A percentile compares a stretch with the other conserved stretches of the same genome.
These are phyloP conservation scores for Vicia sativa DNA, from an alignment of 306 rosid genomes.

Conservation along the genomic window DNA sequence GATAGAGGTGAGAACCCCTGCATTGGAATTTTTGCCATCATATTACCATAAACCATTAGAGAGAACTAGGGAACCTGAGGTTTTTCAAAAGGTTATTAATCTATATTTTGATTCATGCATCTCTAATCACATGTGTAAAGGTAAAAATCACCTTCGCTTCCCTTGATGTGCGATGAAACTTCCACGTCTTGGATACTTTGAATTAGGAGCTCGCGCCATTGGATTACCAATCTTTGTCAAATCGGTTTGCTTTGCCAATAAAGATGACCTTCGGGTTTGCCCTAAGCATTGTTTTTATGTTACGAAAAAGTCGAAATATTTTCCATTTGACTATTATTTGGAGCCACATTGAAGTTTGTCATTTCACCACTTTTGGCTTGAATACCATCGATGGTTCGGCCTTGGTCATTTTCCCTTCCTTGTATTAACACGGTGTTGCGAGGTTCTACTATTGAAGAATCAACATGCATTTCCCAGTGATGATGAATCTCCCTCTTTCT, in stretches of 20 bases:
- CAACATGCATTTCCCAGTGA: conserved; percentile 66
- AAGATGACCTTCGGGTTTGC: conserved; percentile 62
- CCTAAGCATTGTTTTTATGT: conserved; percentile 55
- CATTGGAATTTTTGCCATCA: conserved; percentile 39
- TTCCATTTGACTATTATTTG: conserved; percentile 55
- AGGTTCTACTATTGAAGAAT: conserved; percentile 68
- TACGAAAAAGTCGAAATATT: conserved; percentile 50
- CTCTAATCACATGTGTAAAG: conserved; percentile 42
- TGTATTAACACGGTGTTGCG: conserved; percentile 60
- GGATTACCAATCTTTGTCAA: conserved; percentile 52
- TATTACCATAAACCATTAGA: conserved; percentile 48
- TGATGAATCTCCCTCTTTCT: conserved; percentile 83
- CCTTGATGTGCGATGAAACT: conserved; percentile 56
- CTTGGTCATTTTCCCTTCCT: conserved; percentile 85
- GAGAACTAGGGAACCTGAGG: conserved; percentile 54
- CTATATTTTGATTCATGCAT: conserved; percentile 52
- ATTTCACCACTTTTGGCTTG: conserved; percentile 66
- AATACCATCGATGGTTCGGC: conserved; percentile 67
- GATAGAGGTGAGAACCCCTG: conserved; percentile 48
- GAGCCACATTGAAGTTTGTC: conserved; percentile 51
- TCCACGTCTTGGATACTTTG: conserved; percentile 54
- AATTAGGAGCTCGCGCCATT: conserved; percentile 47
- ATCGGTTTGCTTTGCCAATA: conserved; percentile 52
- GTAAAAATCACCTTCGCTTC: conserved; percentile 49
- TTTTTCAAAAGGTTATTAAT: conserved; percentile 47